Evolutionary conservation across 331 rosid species (phyloP).

Genomic region (Acacia pycnantha): DNA sequence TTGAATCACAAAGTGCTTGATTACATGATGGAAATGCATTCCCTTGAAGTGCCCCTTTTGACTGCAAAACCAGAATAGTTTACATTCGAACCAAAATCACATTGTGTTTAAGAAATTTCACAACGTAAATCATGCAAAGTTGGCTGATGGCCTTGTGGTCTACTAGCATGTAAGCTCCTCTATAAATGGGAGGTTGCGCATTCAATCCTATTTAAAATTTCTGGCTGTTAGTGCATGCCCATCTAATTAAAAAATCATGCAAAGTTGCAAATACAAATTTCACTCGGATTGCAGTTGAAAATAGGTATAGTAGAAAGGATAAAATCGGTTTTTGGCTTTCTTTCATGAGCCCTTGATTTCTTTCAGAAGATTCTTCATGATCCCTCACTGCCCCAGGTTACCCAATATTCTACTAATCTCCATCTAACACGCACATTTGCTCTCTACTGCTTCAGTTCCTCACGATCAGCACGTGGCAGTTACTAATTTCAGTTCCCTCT

Average conservation of each 20-base stretch:
- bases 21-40: constrained; percentile 77
- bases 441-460: background rate
- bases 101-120: constrained; percentile 8
- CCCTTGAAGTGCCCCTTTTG: constrained; percentile 87
- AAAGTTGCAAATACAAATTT: background rate
- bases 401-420: background rate
- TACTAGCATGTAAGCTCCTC: too few relatives aligned
- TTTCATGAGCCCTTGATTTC: background rate
- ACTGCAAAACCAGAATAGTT: constrained; percentile 50
- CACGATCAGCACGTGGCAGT: background rate
- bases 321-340: background rate
- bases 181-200: too few relatives aligned
- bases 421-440: background rate
- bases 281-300: background rate
- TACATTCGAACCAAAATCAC: constrained; percentile 15
- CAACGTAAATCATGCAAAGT: constrained; percentile 9
- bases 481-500: background rate
- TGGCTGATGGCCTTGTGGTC: background rate
- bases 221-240: too few relatives aligned
- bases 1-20: constrained; percentile 79
- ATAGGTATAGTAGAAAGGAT: background rate
- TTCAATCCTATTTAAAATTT: too few relatives aligned
- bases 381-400: background rate
- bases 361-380: background rate
- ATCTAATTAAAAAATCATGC: background rate